A percentile compares a stretch with the other conserved stretches of the same genome.
Evolutionary conservation across 768 basidiomycete genomes (phyloP).

Genomic region (Amanita thiersii): DNA sequence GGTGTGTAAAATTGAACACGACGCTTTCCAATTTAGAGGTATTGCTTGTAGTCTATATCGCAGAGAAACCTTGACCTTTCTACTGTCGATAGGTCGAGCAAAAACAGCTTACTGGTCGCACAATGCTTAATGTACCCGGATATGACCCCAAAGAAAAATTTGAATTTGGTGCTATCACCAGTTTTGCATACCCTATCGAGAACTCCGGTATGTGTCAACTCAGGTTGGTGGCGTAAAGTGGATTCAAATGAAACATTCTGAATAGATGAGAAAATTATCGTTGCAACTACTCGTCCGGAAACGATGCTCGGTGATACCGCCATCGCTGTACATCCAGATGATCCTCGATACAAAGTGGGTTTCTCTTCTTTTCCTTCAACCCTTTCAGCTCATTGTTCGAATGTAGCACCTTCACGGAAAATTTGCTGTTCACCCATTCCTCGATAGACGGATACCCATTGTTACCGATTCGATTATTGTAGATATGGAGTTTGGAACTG

Average conservation of each 20-base stretch:
- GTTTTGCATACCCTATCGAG: slow-evolving; percentile 92
- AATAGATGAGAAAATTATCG: slow-evolving; percentile 80
- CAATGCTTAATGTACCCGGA: slow-evolving; percentile 84
- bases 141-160: slow-evolving; percentile 94
- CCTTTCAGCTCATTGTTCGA: neutral
- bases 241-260: neutral
- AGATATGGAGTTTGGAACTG: slow-evolving; percentile 95
- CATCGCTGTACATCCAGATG: slow-evolving; percentile 93
- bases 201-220: slow-evolving; percentile 50
- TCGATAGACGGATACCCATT: slow-evolving; percentile 81
- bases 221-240: neutral
- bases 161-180: slow-evolving; percentile 93
- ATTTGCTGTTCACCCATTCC: slow-evolving; percentile 84
- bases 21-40: slow-evolving; percentile 98
- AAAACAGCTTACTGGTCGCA: slow-evolving; percentile 78
- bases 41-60: neutral
- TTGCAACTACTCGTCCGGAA: slow-evolving; percentile 97
- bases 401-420: slow-evolving; percentile 89
- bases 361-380: neutral
- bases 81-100: slow-evolving; percentile 76
- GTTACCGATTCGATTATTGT: slow-evolving; percentile 81
- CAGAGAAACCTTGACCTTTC: neutral
- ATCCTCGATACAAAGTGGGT: slow-evolving; percentile 73
- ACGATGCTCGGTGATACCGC: slow-evolving; percentile 98
- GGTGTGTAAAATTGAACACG: slow-evolving; percentile 95